These are phyloP conservation scores for Triticum dicoccoides DNA, from an alignment of 176 grass and related monocot species.

Conservation along the genomic window DNA sequence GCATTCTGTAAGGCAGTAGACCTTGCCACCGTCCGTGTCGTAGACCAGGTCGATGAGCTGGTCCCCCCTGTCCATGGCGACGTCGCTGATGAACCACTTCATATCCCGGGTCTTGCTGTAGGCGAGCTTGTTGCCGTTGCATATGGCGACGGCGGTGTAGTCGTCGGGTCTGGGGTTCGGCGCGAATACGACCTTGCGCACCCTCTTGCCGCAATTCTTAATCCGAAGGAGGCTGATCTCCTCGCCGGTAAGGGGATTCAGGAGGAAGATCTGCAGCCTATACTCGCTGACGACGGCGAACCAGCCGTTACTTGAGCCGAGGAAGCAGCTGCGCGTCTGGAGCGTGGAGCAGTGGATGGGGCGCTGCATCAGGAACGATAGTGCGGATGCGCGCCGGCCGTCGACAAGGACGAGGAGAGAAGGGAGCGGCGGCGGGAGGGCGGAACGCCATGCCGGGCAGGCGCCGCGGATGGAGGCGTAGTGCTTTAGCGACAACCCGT, in stretches of 20 bases:
- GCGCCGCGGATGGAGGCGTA: not conserved
- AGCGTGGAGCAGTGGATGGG: not conserved
- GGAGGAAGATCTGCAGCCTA: not conserved
- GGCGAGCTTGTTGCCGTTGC: not conserved
- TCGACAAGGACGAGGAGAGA: not conserved
- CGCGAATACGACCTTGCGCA: slow-evolving; percentile 7
- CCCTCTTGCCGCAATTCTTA: not conserved
- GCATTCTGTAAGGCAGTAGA: not conserved
- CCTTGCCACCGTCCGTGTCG: not conserved
- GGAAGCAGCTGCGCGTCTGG: not conserved
- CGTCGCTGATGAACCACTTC: not conserved
- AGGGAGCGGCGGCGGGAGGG: not conserved
- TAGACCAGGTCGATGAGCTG: slow-evolving; percentile 14
- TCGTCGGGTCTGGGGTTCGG: not conserved
- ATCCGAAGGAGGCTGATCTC: not conserved
- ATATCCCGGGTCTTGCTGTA: slow-evolving; percentile 9
- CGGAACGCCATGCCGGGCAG: not conserved
- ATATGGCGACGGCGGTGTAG: not conserved
- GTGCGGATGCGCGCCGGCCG: not conserved
- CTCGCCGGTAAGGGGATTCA: not conserved
- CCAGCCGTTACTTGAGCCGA: not conserved
- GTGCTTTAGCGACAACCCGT: not conserved
- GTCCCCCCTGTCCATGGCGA: not conserved
- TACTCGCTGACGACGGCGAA: not conserved
- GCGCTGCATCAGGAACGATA: not conserved